Evolutionary conservation across 331 rosid species (phyloP).

Genomic region (Erythrophleum ivorense): DNA sequence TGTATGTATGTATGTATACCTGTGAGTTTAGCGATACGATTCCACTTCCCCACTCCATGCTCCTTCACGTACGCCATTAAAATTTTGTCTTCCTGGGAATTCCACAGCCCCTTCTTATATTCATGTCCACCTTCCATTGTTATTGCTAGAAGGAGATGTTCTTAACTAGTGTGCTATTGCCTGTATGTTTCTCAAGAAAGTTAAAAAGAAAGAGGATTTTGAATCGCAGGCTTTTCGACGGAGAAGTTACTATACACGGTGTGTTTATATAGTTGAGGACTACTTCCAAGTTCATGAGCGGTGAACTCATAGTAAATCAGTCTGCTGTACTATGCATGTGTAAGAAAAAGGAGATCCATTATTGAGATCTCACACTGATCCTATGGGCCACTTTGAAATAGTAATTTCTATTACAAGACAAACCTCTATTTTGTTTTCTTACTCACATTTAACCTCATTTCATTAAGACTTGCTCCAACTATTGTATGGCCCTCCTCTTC

Average conservation of each 20-base stretch:
- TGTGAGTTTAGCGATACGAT: slow-evolving; percentile 55
- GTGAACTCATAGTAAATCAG: neutral
- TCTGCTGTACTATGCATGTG: neutral
- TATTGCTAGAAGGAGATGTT: neutral
- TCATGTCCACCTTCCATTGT: slow-evolving; percentile 48
- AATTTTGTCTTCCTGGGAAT: slow-evolving; percentile 55
- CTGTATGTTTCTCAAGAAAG: neutral
- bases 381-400: neutral
- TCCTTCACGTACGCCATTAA: slow-evolving; percentile 49
- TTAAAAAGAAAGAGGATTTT: neutral
- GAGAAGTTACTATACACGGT: neutral
- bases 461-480: neutral
- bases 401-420: neutral
- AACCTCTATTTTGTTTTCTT: neutral
- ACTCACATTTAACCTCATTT: neutral
- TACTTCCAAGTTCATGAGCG: neutral
- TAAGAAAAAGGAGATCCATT: neutral
- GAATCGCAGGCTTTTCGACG: neutral
- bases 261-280: neutral
- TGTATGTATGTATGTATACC: slow-evolving; percentile 37
- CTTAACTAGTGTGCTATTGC: neutral
- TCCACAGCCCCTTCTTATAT: slow-evolving; percentile 60
- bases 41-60: slow-evolving; percentile 69
- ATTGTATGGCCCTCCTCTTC: neutral
- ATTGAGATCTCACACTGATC: neutral